Percentiles rank a stretch among this genome's conserved stretches.
These are phyloP conservation scores for Kodamaea hsintzibuensis DNA, from an alignment of 805 yeast genomes.

Conservation along the genomic window DNA sequence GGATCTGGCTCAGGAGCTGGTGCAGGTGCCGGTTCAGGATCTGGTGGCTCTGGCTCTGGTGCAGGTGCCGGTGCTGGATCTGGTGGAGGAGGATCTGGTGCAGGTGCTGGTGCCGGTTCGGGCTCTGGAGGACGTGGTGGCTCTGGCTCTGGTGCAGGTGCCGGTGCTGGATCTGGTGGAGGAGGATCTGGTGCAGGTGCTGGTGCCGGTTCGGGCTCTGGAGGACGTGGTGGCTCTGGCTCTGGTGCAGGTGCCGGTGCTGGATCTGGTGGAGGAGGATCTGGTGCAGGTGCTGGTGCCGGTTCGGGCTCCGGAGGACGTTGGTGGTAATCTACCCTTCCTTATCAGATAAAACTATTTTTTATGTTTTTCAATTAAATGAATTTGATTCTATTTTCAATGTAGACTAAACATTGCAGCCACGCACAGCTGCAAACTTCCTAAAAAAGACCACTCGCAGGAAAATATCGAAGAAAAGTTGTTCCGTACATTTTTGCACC, in stretches of 20 bases:
- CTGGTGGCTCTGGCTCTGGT: background rate
- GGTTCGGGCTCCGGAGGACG: background rate
- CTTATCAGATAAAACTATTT: background rate
- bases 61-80: conserved; percentile 1
- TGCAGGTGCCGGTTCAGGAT: background rate
- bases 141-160: conserved; percentile 1
- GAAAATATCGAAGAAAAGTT: too few species aligned
- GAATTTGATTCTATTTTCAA: background rate
- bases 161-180: background rate
- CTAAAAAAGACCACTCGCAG: too few species aligned
- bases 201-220: conserved; percentile 3
- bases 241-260: conserved; percentile 6
- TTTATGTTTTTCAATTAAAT: background rate
- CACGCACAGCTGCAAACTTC: too few species aligned
- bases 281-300: conserved; percentile 5
- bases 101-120: background rate
- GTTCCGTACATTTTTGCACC: too few species aligned
- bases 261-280: conserved; percentile 1
- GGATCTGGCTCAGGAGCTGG: conserved; percentile 1
- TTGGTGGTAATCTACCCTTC: background rate
- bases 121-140: conserved; percentile 1
- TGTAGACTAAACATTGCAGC: background rate
- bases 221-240: background rate
- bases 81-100: background rate
- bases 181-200: conserved; percentile 3